phyloP scores from a whole-genome alignment of 176 grass and related monocot genomes.

The Olyra latifolia region DNA sequence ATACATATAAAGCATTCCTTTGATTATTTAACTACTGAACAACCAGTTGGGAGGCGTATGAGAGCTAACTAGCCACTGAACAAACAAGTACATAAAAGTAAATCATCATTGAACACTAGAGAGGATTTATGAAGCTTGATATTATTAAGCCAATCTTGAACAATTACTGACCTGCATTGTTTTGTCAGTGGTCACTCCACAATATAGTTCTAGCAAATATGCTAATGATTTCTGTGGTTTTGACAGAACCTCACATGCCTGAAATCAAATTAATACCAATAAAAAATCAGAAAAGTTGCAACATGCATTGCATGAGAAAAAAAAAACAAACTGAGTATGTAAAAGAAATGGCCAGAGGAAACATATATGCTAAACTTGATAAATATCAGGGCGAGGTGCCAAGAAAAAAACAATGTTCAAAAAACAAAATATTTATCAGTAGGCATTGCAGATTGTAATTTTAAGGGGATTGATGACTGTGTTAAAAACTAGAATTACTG shows the following conservation, averaged over 20 bases:
- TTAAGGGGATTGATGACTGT: not conserved
- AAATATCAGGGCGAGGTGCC: not conserved
- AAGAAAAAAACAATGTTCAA: conserved; percentile 16
- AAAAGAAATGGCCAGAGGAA: conserved; percentile 1
- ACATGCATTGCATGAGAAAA: not conserved
- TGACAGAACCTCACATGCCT: conserved; percentile 86
- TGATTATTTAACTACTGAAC: not conserved
- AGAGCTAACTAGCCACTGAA: conserved; percentile 3
- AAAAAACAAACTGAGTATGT: not conserved
- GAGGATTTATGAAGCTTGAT: not conserved
- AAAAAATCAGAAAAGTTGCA: conserved; percentile 12
- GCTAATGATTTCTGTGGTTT: conserved; percentile 96
- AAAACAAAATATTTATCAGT: conserved; percentile 7
- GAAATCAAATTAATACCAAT: conserved; percentile 30
- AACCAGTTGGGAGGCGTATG: not conserved
- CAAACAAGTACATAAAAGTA: not conserved
- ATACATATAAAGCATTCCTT: not conserved
- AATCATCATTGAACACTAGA: conserved; percentile 21
- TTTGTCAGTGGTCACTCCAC: conserved; percentile 84
- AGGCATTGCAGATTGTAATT: not conserved
- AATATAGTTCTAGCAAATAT: conserved; percentile 89
- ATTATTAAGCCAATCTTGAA: conserved; percentile 10
- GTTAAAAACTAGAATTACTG: not conserved
- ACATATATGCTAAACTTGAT: not conserved
- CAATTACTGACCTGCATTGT: conserved; percentile 69